Evolutionary conservation across 192 early-diverging fungal genomes (phyloP).

Genomic region (Backusella psychrophila): DNA sequence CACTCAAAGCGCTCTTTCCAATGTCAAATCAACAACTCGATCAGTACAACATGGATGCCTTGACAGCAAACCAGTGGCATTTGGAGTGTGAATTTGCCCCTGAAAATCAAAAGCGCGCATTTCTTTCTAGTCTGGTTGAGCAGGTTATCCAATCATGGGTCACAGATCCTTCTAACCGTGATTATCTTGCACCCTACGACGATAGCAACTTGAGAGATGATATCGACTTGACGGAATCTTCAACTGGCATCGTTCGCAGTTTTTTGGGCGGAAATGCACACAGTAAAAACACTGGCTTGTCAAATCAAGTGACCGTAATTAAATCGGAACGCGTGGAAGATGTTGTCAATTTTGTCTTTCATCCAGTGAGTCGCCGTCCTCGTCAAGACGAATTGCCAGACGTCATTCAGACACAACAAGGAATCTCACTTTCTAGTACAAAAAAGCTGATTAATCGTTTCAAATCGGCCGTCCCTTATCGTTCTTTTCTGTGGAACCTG

Average conservation of each 20-base stretch:
- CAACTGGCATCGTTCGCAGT: conserved; percentile 4
- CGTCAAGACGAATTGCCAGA: not conserved
- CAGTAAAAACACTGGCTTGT: not conserved
- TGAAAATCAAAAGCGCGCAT: conserved; percentile 36
- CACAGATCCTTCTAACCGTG: conserved; percentile 34
- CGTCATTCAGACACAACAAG: not conserved
- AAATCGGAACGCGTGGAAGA: conserved; percentile 46
- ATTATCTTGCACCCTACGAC: conserved; percentile 24
- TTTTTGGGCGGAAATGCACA: conserved; percentile 6
- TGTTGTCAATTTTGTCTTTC: conserved; percentile 41
- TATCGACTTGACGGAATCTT: conserved; percentile 19
- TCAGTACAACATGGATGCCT: conserved; percentile 50
- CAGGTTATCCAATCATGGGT: conserved; percentile 47
- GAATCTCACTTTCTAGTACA: conserved; percentile 28
- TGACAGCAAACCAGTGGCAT: conserved; percentile 44
- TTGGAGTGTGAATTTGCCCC: conserved; percentile 41
- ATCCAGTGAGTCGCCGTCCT: not conserved
- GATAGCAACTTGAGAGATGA: conserved; percentile 30
- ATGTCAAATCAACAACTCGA: conserved; percentile 34
- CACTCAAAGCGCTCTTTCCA: conserved; percentile 46
- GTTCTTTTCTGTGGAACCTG: conserved; percentile 56
- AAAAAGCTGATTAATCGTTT: conserved; percentile 42
- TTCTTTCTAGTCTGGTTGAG: conserved; percentile 43
- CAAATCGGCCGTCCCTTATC: conserved; percentile 41
- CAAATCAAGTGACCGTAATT: not conserved